These are phyloP conservation scores for Pseudoturritis turrita DNA, from an alignment of 345 rosid genomes.

Conservation along the genomic window DNA sequence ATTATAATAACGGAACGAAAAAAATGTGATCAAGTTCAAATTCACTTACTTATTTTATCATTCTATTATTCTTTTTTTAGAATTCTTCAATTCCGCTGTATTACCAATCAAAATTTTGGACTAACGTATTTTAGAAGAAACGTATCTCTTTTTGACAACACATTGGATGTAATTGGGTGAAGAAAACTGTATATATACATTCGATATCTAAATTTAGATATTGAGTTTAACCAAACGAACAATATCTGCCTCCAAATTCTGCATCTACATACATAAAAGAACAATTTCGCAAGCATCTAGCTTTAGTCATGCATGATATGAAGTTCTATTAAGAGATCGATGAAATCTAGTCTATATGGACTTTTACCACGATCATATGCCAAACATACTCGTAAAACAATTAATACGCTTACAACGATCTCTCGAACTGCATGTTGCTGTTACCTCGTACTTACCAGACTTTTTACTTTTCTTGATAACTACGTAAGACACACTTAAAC, in stretches of 20 bases:
- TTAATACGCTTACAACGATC: not conserved
- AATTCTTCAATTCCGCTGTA: too few relatives aligned
- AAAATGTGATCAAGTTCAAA: too few relatives aligned
- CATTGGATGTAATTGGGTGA: not conserved
- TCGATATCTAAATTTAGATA: too few relatives aligned
- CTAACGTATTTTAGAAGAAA: too few relatives aligned
- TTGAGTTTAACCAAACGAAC: not conserved
- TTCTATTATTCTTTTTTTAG: too few relatives aligned
- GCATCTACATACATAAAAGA: not conserved
- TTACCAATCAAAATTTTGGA: too few relatives aligned
- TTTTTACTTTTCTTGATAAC: not conserved
- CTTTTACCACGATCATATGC: not conserved
- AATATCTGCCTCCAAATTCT: not conserved
- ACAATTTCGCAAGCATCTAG: not conserved
- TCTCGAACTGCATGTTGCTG: not conserved
- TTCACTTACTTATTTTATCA: too few relatives aligned
- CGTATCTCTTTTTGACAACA: too few relatives aligned
- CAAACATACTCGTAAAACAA: not conserved
- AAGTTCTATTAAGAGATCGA: not conserved
- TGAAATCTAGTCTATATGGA: not conserved
- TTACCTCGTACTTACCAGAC: not conserved
- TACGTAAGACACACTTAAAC: not conserved
- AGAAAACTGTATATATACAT: not conserved
- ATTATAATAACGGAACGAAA: too few relatives aligned
- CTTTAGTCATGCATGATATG: not conserved